phyloP scores from a whole-genome alignment of 176 grass and related monocot species.

The Avena sativa region DNA sequence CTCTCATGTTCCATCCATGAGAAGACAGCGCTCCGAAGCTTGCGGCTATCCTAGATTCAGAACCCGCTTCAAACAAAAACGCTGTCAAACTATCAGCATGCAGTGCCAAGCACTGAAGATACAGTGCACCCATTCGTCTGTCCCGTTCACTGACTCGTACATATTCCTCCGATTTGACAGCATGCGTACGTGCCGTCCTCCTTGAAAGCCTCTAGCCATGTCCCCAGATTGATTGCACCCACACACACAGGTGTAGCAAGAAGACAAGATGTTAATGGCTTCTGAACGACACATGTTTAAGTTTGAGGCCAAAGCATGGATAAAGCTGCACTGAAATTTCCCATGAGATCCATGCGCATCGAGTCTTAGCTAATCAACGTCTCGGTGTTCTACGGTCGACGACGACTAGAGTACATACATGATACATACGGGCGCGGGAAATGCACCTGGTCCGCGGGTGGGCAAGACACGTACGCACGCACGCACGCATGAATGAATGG shows the following conservation, averaged over 20 bases:
- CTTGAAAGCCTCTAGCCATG: background rate
- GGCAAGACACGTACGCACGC: background rate
- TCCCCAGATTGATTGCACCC: background rate
- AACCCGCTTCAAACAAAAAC: background rate
- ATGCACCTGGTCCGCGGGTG: background rate
- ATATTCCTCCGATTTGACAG: slow-evolving; percentile 15
- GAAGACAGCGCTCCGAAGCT: background rate
- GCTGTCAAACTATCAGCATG: slow-evolving; percentile 1
- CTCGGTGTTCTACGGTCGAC: no score
- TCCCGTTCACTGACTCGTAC: background rate
- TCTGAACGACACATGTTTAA: no score
- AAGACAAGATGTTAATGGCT: background rate
- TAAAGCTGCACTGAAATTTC: background rate
- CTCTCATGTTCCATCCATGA: background rate
- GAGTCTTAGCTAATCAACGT: background rate
- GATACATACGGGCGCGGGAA: background rate
- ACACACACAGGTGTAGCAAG: background rate
- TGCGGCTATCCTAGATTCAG: background rate
- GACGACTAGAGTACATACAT: no score
- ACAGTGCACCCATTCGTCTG: background rate
- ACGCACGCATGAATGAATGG: background rate
- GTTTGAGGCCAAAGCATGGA: no score
- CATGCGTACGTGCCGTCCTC: background rate
- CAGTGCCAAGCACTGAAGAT: background rate
- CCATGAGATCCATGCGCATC: no score